These are phyloP conservation scores for Dactylellina haptotyla DNA, from an alignment of 2,329 filamentous ascomycete genomes.

Conservation along the genomic window DNA sequence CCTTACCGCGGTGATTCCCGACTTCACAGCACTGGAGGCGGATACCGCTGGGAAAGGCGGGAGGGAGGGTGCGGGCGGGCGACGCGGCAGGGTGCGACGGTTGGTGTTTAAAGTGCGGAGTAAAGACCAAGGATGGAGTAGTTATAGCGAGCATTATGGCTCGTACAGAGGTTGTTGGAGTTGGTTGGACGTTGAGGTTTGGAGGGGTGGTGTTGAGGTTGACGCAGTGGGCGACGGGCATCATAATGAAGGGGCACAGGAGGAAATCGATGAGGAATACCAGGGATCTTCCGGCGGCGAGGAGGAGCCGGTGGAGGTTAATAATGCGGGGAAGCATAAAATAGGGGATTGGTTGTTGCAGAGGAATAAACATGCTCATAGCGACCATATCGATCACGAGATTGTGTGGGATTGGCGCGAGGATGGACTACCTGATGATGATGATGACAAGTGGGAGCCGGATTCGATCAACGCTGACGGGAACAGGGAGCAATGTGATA, in stretches of 20 bases:
- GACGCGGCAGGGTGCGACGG: slow-evolving; percentile 29
- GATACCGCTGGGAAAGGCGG: slow-evolving; percentile 36
- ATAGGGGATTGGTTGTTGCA: slow-evolving; percentile 20
- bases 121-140: slow-evolving; percentile 48
- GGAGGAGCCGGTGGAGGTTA: background rate
- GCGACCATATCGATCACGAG: slow-evolving; percentile 5
- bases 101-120: slow-evolving; percentile 32
- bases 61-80: slow-evolving; percentile 2
- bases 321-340: slow-evolving; percentile 20
- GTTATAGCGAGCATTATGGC: background rate
- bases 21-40: slow-evolving; percentile 31
- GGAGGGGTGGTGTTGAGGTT: background rate
- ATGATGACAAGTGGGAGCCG: slow-evolving; percentile 32
- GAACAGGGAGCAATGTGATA: slow-evolving; percentile 4
- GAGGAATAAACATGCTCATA: slow-evolving; percentile 26
- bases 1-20: slow-evolving; percentile 16
- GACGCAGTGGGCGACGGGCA: background rate
- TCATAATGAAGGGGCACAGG: background rate
- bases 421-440: slow-evolving; percentile 21
- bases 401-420: slow-evolving; percentile 35
- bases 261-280: background rate
- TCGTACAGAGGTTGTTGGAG: slow-evolving; percentile 21
- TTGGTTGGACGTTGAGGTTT: slow-evolving; percentile 49
- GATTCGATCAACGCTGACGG: background rate
- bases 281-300: too few relatives aligned